Evolutionary conservation across 2,329 filamentous ascomycete genomes (phyloP), one percentile per base, ranked within the genome.

Genomic region (Exophiala oligosperma): DNA sequence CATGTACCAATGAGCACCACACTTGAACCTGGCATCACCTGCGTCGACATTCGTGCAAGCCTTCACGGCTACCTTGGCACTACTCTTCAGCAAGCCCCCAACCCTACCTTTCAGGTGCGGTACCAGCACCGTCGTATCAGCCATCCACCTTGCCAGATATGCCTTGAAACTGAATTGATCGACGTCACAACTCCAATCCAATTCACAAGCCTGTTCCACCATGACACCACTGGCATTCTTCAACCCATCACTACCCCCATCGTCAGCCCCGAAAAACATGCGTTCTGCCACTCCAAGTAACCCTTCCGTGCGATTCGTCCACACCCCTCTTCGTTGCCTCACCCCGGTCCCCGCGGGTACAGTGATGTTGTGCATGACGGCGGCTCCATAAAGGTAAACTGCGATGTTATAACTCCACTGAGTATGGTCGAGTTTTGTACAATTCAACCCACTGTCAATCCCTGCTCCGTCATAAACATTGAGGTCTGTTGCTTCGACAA

Each of bases 371-470:
- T 72, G 67, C n/a, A 61, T 44, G 4, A 56, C 59, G 4, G 60
- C 60, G 3, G 59, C 53, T 2, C 54, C 59, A 26, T 84, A 79
- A 5, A 87, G 68, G 37, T 86, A 75, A 24, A 86, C 76, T 2
- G 81, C 87, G 11, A 82, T 81, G 58, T 86, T 86, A 70, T 89
- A 88, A 0, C 84, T 85, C 74, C 85, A 89, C 62, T 87, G 85
- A 1, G 80, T 76, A 63, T 80, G 78, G 72, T 85, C 83, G 66
- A 86, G 75, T 51, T 80, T 75, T 17, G 77, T 82, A 71, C 87
- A 90, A 67, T 86, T 81, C 17, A 78, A 71, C 32, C 71, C 70
- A 40, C 83, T 77, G 62, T 85, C 40, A 5, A 43, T 43, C 40
- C 40, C 77, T 1, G 77, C 81, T 11, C 86, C 86, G 64, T 90